Base-by-base conservation (phyloP, 1,284 basidiomycete genomes). In the Trichosporon faecale region DNA sequence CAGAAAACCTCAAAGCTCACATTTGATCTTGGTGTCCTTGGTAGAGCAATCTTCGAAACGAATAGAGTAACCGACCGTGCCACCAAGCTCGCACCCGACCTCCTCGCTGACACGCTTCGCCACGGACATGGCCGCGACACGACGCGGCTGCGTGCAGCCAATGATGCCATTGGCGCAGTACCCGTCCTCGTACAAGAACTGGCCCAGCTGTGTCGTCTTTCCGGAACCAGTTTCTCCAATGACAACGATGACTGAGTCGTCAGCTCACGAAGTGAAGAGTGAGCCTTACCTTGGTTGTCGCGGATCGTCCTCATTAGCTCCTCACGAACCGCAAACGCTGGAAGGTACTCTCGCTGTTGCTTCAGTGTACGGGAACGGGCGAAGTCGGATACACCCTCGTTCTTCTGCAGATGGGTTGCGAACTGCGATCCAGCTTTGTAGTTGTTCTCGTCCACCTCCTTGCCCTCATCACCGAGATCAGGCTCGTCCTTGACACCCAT, bases 81-180 rank as follows among this genome's bases (percentile, higher is more conserved):
- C 86, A 7, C 96, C 96, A 0, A 98, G 88, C 84, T 93, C 91
- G 83, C 91, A 93, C 78, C 87, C 86, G 87, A 88, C 88, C 83
- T 99, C 96, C 79, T 99, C 96, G 79, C 93, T 95, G 69, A 98
- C 96, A 85, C 96, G 94, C 85, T 98, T 98, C 8, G 96, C 96
- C 3, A 98, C 96, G 16, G 93, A 95, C 95, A 99, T 98, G 12
- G 96, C 95, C 64, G 96, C 95, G 12, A 98, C 95, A 85, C 95
- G 93, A 78, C 96, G 89, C 49, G 95, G 95, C 80, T 98, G 95
- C 0, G 96, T 99, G 78, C 95, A 99, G 7, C 95, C 95, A 57
- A 99, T 89, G 46, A 97, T 87, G 8, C 95, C 95, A 81, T 91
- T 88, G 18, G 87, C 83, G 71, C 94, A 94, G 81, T 96, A 98